Conservation (phyloP, 257 asterid genomes). For the Capsicum rhomboideum region DNA sequence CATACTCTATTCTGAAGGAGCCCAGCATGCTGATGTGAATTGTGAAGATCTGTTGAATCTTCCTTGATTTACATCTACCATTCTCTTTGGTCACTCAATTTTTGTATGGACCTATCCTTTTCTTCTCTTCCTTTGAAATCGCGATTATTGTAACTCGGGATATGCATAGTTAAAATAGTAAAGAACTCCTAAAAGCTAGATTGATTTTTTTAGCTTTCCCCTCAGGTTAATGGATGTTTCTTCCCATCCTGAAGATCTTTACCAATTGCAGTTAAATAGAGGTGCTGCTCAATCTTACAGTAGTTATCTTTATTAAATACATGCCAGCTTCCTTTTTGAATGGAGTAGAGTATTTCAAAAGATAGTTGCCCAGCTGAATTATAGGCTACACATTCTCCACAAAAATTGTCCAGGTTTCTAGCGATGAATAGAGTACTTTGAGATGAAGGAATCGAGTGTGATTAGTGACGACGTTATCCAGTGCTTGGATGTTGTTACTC, state of each 20-base stretch:
- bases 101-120: neutral
- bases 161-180: neutral
- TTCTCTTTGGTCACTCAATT: neutral
- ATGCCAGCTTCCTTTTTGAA: neutral
- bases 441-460: neutral
- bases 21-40: neutral
- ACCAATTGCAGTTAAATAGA: neutral
- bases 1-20: conserved; percentile 6
- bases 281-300: neutral
- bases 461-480: neutral
- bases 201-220: neutral
- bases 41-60: neutral
- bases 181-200: neutral
- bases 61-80: neutral
- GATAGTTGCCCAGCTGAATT: neutral
- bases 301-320: neutral
- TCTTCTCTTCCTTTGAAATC: neutral
- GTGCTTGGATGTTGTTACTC: neutral
- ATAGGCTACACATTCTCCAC: neutral
- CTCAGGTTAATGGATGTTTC: neutral
- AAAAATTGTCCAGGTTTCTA: neutral
- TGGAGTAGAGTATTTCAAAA: neutral
- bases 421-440: neutral
- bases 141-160: neutral
- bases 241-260: neutral